Conservation (phyloP, 2,329 filamentous ascomycete species). For the Cordyceps cateniannulata region DNA sequence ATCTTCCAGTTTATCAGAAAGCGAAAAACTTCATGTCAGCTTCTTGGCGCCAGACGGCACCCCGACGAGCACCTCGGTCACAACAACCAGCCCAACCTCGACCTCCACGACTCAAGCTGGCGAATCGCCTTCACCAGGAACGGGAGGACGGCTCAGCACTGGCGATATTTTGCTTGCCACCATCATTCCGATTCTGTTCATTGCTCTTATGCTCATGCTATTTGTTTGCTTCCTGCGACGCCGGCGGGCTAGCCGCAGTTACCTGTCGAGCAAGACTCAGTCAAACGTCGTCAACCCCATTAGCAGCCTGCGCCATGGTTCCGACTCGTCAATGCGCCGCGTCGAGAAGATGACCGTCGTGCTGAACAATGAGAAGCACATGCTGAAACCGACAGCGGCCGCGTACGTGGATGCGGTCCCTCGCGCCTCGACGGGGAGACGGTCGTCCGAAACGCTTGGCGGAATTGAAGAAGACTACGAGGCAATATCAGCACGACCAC, state of each 20-base stretch:
- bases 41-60: slow-evolving; percentile 25
- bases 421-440: slow-evolving; percentile 17
- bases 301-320: slow-evolving; percentile 23
- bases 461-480: slow-evolving; percentile 14
- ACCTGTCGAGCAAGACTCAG: slow-evolving; percentile 24
- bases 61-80: slow-evolving; percentile 18
- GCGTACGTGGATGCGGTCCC: slow-evolving; percentile 22
- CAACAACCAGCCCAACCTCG: slow-evolving; percentile 19
- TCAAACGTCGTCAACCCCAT: slow-evolving; percentile 28
- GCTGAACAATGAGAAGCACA: slow-evolving; percentile 14
- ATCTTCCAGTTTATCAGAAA: slow-evolving; percentile 28
- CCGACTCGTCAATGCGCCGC: slow-evolving; percentile 20
- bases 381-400: slow-evolving; percentile 17
- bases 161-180: slow-evolving; percentile 36
- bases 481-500: slow-evolving; percentile 7
- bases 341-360: slow-evolving; percentile 15
- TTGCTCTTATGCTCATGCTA: slow-evolving; percentile 27
- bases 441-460: slow-evolving; percentile 23
- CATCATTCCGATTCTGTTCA: slow-evolving; percentile 35
- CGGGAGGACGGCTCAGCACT: slow-evolving; percentile 22
- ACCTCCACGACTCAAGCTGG: slow-evolving; percentile 20
- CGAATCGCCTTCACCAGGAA: slow-evolving; percentile 15
- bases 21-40: slow-evolving; percentile 30
- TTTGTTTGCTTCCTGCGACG: slow-evolving; percentile 28
- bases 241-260: slow-evolving; percentile 23